phyloP scores from a whole-genome alignment of 1,139 yeast genomes.

The Zygoascus meyerae region DNA sequence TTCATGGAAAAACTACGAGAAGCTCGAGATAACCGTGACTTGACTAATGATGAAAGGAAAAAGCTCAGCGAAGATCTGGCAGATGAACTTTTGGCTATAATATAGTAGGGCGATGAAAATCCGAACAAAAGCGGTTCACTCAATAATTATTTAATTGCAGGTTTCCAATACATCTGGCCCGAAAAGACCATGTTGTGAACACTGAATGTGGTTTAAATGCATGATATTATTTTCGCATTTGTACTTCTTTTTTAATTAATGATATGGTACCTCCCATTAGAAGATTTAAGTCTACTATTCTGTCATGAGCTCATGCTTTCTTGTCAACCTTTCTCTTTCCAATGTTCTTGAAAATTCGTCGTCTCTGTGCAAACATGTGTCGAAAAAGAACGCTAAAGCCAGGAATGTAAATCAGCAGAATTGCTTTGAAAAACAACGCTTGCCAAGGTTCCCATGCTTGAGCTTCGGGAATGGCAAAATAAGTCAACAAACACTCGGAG shows the following conservation, averaged over 20 bases:
- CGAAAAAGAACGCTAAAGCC: slow-evolving; percentile 80
- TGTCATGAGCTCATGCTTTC: slow-evolving; percentile 12
- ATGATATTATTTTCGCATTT: neutral
- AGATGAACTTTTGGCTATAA: slow-evolving; percentile 21
- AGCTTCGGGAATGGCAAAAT: slow-evolving; percentile 63
- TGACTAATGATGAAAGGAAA: slow-evolving; percentile 24
- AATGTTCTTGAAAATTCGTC: slow-evolving; percentile 29
- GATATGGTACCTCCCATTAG: neutral
- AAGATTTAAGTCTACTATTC: neutral
- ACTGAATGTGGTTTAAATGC: neutral
- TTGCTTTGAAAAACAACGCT: slow-evolving; percentile 49
- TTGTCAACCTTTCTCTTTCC: slow-evolving; percentile 27
- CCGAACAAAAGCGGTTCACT: too few species aligned
- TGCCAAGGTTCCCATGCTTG: slow-evolving; percentile 47
- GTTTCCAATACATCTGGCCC: too few species aligned
- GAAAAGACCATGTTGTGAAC: neutral
- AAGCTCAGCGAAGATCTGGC: slow-evolving; percentile 28
- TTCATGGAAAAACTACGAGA: slow-evolving; percentile 23
- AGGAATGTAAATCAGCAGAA: slow-evolving; percentile 68
- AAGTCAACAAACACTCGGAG: slow-evolving; percentile 69
- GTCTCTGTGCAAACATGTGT: slow-evolving; percentile 84
- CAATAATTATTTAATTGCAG: too few species aligned
- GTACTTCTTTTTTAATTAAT: neutral
- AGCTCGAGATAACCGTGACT: slow-evolving; percentile 17
- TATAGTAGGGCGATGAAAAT: slow-evolving; percentile 14